A percentile compares a stretch with the other conserved stretches of the same genome.
phyloP scores from a whole-genome alignment of 78 protist species.

The Dictyostelium brefeldianum region DNA sequence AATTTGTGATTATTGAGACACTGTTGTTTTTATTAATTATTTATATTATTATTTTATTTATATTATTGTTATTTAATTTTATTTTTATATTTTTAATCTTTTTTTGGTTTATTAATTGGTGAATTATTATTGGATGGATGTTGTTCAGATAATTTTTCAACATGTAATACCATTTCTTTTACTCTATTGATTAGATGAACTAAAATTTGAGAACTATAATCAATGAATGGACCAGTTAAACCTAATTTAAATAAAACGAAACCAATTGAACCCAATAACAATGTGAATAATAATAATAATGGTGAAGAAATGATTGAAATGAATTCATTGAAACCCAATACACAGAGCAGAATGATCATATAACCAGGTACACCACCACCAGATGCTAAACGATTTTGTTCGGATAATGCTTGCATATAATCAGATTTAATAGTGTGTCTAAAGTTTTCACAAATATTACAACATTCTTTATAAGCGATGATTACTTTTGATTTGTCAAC shows the following conservation, averaged over 20 bases:
- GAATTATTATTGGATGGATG: not conserved
- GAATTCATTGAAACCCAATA: constrained; percentile 88
- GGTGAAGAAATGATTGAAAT: constrained; percentile 69
- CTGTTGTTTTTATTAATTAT: not conserved
- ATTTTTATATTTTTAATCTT: not conserved
- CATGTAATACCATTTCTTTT: constrained; percentile 59
- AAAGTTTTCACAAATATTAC: constrained; percentile 19
- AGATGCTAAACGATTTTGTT: constrained; percentile 23
- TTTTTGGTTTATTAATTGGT: constrained; percentile 7
- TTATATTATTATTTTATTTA: not conserved
- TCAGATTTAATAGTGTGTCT: constrained; percentile 50
- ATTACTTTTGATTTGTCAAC: not conserved
- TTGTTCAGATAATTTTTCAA: constrained; percentile 51
- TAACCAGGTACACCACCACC: constrained; percentile 60
- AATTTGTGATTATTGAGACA: too few relatives aligned
- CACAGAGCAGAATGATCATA: constrained; percentile 52
- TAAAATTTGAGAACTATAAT: constrained; percentile 29
- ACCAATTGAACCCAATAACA: constrained; percentile 51
- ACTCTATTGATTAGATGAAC: constrained; percentile 43
- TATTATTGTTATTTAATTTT: not conserved
- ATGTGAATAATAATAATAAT: constrained; percentile 49
- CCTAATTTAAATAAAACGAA: constrained; percentile 55
- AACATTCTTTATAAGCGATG: constrained; percentile 49
- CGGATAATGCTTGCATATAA: constrained; percentile 59
- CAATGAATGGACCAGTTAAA: constrained; percentile 64